phyloP scores from a whole-genome alignment of 805 yeast genomes.

The Barnettozyma californica region DNA sequence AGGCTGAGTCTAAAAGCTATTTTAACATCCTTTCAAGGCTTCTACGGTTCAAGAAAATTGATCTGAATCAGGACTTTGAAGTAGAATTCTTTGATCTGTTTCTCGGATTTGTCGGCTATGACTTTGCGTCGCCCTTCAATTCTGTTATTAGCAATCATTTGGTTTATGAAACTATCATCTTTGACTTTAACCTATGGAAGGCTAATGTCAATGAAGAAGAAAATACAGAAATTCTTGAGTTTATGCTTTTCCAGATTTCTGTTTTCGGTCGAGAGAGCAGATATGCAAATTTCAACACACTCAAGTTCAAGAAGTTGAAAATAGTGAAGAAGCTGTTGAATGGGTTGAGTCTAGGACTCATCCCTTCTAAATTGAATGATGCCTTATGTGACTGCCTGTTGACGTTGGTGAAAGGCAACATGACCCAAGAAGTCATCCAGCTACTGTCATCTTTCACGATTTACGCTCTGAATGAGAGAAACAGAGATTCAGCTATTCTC shows the following conservation, averaged over 20 bases:
- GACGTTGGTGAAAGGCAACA: conserved; percentile 39
- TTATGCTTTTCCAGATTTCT: conserved; percentile 52
- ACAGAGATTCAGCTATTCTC: conserved; percentile 21
- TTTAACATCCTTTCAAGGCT: conserved; percentile 53
- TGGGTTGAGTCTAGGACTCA: conserved; percentile 26
- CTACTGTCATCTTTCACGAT: conserved; percentile 46
- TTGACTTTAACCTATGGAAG: conserved; percentile 61
- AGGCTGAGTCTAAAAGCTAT: conserved; percentile 56
- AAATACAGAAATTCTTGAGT: conserved; percentile 41
- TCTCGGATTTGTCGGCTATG: conserved; percentile 51
- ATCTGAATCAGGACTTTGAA: conserved; percentile 25
- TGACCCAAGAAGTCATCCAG: conserved; percentile 50
- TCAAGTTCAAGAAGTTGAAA: conserved; percentile 49
- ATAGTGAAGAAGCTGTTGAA: conserved; percentile 31
- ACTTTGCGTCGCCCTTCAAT: conserved; percentile 42
- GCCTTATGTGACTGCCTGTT: conserved; percentile 36
- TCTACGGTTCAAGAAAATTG: conserved; percentile 38
- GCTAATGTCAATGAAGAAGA: conserved; percentile 17
- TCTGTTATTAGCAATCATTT: conserved; percentile 51
- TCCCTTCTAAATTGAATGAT: conserved; percentile 27
- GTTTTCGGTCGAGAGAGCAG: conserved; percentile 50
- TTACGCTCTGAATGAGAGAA: conserved; percentile 39
- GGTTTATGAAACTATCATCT: conserved; percentile 53
- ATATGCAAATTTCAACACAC: conserved; percentile 43
- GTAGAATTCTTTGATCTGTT: conserved; percentile 45